Evolutionary conservation across 2,329 filamentous ascomycete genomes (phyloP).

Genomic region (Rachicladosporium sp.): DNA sequence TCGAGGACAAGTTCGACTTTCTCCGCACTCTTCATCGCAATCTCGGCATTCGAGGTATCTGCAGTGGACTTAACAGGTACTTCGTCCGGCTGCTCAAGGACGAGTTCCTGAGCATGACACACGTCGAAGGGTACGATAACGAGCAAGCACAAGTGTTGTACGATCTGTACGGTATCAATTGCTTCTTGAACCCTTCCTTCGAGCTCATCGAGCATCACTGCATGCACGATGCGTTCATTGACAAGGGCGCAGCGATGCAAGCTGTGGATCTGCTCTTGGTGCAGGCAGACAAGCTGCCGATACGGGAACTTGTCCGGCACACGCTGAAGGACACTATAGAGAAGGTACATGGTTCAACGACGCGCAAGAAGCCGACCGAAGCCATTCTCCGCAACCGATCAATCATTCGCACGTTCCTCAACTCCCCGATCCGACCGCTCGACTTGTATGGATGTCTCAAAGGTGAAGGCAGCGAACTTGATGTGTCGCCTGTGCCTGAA

Average conservation of each 20-base stretch:
- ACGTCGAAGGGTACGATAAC: slow-evolving; percentile 70
- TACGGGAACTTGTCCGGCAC: slow-evolving; percentile 84
- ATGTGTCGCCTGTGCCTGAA: slow-evolving; percentile 47
- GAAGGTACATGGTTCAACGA: slow-evolving; percentile 79
- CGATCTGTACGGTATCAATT: slow-evolving; percentile 70
- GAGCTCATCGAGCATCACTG: slow-evolving; percentile 60
- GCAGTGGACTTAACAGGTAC: slow-evolving; percentile 71
- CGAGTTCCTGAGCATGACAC: slow-evolving; percentile 65
- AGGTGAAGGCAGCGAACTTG: slow-evolving; percentile 63
- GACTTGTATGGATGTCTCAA: slow-evolving; percentile 68
- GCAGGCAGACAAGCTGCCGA: slow-evolving; percentile 69
- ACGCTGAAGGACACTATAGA: slow-evolving; percentile 85
- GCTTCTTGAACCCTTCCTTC: slow-evolving; percentile 25
- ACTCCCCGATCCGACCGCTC: slow-evolving; percentile 70
- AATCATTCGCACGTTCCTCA: slow-evolving; percentile 69
- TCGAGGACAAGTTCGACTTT: slow-evolving; percentile 66
- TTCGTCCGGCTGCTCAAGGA: slow-evolving; percentile 82
- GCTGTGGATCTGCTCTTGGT: slow-evolving; percentile 74
- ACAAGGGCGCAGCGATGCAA: slow-evolving; percentile 66
- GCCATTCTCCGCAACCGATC: slow-evolving; percentile 80
- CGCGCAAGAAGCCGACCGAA: slow-evolving; percentile 60
- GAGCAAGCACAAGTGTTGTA: slow-evolving; percentile 78
- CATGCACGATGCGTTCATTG: slow-evolving; percentile 56
- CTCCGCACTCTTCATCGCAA: slow-evolving; percentile 73
- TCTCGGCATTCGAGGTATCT: slow-evolving; percentile 71